Percentiles rank a stretch among this genome's conserved stretches.
Conservation (phyloP, 2,329 filamentous ascomycete species). For the Leptographium wingfieldii region DNA sequence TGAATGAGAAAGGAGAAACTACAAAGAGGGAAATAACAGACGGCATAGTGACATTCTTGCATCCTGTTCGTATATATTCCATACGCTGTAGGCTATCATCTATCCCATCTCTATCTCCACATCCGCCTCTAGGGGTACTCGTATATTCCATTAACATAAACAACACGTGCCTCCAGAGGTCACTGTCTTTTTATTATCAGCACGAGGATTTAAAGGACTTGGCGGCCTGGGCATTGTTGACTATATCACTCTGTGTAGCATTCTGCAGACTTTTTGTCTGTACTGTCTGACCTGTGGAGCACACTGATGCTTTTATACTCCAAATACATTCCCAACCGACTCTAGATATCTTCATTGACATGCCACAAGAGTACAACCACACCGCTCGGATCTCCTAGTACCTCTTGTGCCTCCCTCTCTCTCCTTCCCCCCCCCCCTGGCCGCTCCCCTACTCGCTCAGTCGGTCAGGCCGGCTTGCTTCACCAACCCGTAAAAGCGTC, state of each 20-base stretch:
- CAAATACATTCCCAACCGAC: background rate
- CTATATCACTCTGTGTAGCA: background rate
- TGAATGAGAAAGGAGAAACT: no score
- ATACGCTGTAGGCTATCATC: no score
- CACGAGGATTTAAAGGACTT: background rate
- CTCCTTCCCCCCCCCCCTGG: no score
- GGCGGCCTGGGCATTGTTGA: background rate
- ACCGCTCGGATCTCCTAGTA: background rate
- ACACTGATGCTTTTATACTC: background rate
- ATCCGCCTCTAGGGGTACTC: no score
- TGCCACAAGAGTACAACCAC: background rate
- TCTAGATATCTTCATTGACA: background rate
- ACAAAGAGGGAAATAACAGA: no score
- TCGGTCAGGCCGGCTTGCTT: slow-evolving; percentile 70
- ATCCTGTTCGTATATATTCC: no score
- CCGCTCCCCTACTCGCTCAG: slow-evolving; percentile 5
- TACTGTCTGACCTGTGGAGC: background rate
- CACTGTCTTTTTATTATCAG: no score
- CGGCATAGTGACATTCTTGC: no score
- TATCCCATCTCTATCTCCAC: no score
- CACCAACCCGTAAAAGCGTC: slow-evolving; percentile 80
- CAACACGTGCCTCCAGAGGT: no score
- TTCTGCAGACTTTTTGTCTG: background rate
- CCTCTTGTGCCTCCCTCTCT: background rate
- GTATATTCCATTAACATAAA: no score